Evolutionary conservation across 2,329 filamentous ascomycete genomes (phyloP), one percentile per base, ranked within the genome.

Genomic region (Leptographium galeiforme): DNA sequence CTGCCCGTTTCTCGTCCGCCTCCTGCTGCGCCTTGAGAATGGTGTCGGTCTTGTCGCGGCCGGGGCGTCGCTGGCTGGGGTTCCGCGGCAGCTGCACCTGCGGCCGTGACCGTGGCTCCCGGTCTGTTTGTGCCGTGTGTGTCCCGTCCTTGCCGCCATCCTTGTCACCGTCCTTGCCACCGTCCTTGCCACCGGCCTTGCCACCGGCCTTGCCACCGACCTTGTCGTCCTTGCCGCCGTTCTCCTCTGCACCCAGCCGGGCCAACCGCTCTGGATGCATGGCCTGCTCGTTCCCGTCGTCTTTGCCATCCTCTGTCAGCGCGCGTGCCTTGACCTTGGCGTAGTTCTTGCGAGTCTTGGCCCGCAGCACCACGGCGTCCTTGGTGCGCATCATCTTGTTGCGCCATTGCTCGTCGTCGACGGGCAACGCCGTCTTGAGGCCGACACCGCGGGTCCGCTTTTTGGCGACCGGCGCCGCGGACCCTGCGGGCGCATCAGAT

Each of bases 271-370:
- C 66, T 6, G 72, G 70, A 54, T 73, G 70, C 50, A 72, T 61
- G 32, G 3, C 47, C 3, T 25, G 32, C 4, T 39, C 8, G 3
- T 18, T 8, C 44, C 33, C 34, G 32, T n/a, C 43, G 4, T 45
- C 34, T 16, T 33, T 8, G 19, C 33, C 40, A 1, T 30, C 18
- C 8, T 14, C 51, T 1, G 18, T 38, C 30, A 59, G 44, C n/a
- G 44, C 66, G 51, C 73, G 66, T 33, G 81, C 82, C 68, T 90
- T 91, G 58, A 95, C 73, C 68, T 95, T 96, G 58, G 85, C 86
- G 65, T 95, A 96, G 44, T 86, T 80, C 68, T 95, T 95, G 70
- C 91, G 93, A 57, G 95, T 76, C 69, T 96, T 95, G 56, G 90
- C 89, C 67, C 93, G 94, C 67, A 89, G 81, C 62, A 97, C 96